Evolutionary conservation across 148 eudicot species (phyloP), one percentile per base, ranked within the genome.

Genomic region (Rhododendron molle): DNA sequence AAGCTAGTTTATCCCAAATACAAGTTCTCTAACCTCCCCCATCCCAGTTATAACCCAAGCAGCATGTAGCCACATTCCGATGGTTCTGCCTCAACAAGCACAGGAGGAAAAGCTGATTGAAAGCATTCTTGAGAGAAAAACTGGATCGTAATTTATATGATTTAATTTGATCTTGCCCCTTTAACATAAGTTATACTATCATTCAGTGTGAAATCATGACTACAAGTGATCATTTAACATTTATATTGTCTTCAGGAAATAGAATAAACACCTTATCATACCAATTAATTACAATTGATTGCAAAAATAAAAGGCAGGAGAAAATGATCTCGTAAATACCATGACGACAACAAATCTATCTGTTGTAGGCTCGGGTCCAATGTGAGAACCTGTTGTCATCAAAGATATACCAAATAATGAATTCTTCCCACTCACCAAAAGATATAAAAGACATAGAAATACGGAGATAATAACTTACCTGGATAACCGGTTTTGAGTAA

Each of bases 331-430:
- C 8, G 18, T 30, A 85, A 46, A 47, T 93, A 97, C 99, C 99
- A 97, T 97, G 84, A 97, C 99, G 44, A 92, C 96, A 43, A 97
- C 99, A 93, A 97, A 97, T 87, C 99, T 92, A 74, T 97, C 98
- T 7, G 99, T 97, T 34, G 99, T 97, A 32, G 99, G 99, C 89
- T 97, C 99, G 3, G 99, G 99, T 85, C 99, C 99, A 86, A 97
- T 95, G 86, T 97, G 99, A 90, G 99, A 98, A 84, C 99, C 99
- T 97, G 89, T 88, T 86, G 85, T 69, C 32, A 46, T 84, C 23
- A 49, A 21, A 84, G 73, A 7, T 62, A 38, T 32, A 20, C 72
- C 69, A 78, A 43, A 46, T 12, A 56, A 36, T 20, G 11, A 71
- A 32, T 14, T 71, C 38, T 71, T 30, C 20, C 18, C 38, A 71